Base-by-base conservation (phyloP, 1,284 basidiomycete species). In the Austropuccinia psidii region DNA sequence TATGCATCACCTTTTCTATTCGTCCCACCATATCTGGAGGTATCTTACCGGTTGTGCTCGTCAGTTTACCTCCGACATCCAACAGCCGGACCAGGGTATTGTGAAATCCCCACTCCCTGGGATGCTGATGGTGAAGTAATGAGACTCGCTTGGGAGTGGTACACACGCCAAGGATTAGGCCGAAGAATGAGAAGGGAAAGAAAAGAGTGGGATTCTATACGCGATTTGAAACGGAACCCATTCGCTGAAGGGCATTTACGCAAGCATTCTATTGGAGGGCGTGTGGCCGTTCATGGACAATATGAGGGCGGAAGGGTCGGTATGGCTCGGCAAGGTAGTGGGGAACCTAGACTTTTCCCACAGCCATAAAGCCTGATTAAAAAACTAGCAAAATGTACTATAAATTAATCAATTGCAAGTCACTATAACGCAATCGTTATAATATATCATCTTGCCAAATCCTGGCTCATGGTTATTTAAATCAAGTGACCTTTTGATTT, bases 11-110 rank as follows among this genome's bases (percentile, higher is more conserved):
- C 96, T 0, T 91, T 90, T 85, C 85, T 98, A 62, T 98, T 98
- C 84, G 86, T 98, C 76, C 96, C 96, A 0, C 89, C 94, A 0
- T 98, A 97, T 82, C 87, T 98, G 73, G 93, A 98, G 79, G 87
- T 90, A 1, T 91, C 88, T 67, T 98, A 91, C 84, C 81, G 86
- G 61, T 93, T 93, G 11, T 98, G 96, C 82, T 93, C 94, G 5
- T 89, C 89, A 21, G 85, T 98, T 74, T 98, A 97, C 81, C 86
- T 98, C 39, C 91, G 95, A 57, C 93, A 98, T 80, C 96, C 96
- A 1, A 97, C 93, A 0, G 93, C 95, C 0, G 87, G 92, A 31
- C 90, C 92, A 87, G 80, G 89, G 2, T 93, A 93, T 82, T 92
- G 89, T 33, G 93, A 97, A 82, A 90, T 97, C 60, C 91, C 93